Evolutionary conservation across 352 stramenopile species (phyloP).

Genomic region (Phytopythium montanum): DNA sequence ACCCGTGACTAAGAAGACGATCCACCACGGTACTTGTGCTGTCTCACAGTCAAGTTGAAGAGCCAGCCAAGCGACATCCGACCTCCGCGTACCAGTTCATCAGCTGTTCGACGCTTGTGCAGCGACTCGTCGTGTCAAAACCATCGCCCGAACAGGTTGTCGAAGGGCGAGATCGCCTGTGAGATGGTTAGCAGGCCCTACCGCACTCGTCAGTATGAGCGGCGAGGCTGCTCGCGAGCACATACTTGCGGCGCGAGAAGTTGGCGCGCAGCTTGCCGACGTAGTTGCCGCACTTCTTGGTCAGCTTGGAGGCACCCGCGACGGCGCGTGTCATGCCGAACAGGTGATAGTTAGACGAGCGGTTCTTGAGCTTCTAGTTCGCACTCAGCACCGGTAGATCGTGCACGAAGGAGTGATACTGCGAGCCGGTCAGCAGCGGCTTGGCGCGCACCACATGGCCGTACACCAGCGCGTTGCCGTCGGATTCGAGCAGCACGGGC

Average conservation of each 20-base stretch:
- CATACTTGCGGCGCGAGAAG: slow-evolving; percentile 72
- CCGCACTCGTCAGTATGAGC: too few species aligned
- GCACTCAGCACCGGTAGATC: slow-evolving; percentile 55
- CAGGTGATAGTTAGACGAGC: slow-evolving; percentile 83
- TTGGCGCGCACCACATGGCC: slow-evolving; percentile 43
- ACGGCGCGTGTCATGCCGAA: slow-evolving; percentile 82
- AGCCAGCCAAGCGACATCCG: too few species aligned
- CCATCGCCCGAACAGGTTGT: too few species aligned
- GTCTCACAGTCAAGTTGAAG: too few species aligned
- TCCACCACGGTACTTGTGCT: too few species aligned
- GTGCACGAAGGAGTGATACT: slow-evolving; percentile 68
- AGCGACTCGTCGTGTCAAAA: too few species aligned
- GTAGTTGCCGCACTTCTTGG: slow-evolving; percentile 90
- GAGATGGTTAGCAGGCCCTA: too few species aligned
- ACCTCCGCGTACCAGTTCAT: too few species aligned
- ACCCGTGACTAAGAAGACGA: too few species aligned
- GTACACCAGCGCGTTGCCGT: slow-evolving; percentile 46
- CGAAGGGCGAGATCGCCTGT: too few species aligned
- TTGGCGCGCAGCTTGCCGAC: slow-evolving; percentile 82
- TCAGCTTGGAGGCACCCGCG: slow-evolving; percentile 39
- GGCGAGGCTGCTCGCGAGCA: slow-evolving; percentile 68
- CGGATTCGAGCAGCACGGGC: slow-evolving; percentile 50
- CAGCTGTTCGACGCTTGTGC: too few species aligned
- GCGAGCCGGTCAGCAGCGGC: slow-evolving; percentile 45
- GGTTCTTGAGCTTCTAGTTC: slow-evolving; percentile 65